Conservation (phyloP, 257 asterid genomes). For the Solanum ahanhuiri region DNA sequence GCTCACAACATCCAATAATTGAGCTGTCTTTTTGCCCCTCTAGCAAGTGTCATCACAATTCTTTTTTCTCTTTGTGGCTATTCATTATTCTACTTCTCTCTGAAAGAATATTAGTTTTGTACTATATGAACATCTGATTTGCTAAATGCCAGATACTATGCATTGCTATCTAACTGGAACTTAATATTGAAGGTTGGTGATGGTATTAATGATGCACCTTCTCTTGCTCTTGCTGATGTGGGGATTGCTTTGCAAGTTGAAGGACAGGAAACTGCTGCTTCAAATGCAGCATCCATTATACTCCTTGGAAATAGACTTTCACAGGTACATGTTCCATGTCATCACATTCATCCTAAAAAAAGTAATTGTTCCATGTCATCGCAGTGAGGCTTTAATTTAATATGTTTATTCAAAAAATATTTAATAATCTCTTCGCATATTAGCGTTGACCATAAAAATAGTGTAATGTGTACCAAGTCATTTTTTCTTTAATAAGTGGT, state of each 20-base stretch:
- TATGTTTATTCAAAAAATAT: background rate
- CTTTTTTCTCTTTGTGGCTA: background rate
- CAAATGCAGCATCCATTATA: slow-evolving; percentile 91
- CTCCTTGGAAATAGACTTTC: slow-evolving; percentile 86
- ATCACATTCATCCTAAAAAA: background rate
- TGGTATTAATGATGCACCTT: slow-evolving; percentile 97
- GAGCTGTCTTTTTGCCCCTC: background rate
- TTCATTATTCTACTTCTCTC: background rate
- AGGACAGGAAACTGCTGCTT: slow-evolving; percentile 97
- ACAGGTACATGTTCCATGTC: slow-evolving; percentile 41
- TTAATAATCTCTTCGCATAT: background rate
- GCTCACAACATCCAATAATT: background rate
- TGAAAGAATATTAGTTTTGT: background rate
- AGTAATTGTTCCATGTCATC: background rate
- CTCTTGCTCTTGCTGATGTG: slow-evolving; percentile 95
- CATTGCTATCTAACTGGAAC: background rate
- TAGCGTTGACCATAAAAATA: background rate
- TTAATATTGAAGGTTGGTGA: slow-evolving; percentile 71
- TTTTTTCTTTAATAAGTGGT: background rate
- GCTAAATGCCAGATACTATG: background rate
- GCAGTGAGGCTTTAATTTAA: background rate
- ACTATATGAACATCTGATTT: background rate
- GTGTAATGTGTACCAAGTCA: background rate
- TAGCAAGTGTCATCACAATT: background rate
- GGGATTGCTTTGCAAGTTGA: slow-evolving; percentile 92